Base-by-base conservation (phyloP, 768 basidiomycete species). In the Serendipita sp. region DNA sequence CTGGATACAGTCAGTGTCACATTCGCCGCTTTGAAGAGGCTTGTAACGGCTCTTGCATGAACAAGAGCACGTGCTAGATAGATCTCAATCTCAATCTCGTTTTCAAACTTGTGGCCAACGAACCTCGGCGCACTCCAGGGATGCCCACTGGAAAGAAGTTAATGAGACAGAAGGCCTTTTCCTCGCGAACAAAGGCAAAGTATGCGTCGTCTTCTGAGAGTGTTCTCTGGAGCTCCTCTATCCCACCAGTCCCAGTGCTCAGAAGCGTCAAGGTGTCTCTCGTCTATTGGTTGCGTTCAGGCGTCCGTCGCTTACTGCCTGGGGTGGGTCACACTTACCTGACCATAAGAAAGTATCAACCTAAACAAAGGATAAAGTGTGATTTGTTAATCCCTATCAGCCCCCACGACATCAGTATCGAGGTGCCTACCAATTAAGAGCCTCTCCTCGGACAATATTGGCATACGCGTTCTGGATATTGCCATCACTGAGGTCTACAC, bases 121-220 rank as follows among this genome's bases (percentile, higher is more conserved):
- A 29, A 64, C 63, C 63, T 64, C 50, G 23, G 33, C 63, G 63
- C 48, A 64, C 63, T 11, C 48, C 48, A 15, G 63, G 34, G 23
- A 64, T 52, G 45, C 33, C 34, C 48, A 36, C 33, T 13, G 63
- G 63, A 23, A 64, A 48, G 36, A 53, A 64, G 63, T 52, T 64
- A 16, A 64, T 52, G 8, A 64, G 63, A 37, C 63, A 64, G 23
- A 53, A 27, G 34, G 29, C 36, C 34, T 64, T 45, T 33, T 64
- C 52, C 53, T 64, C 64, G 23, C 64, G 64, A 62, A 37, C 33
- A 37, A 64, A 60, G 5, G 34, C 64, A 45, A 58, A 64, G 53
- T 37, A 64, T 10, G 55, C 64, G 37, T 64, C 64, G 52, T 64
- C 53, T 16, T 64, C 64, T 27, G 50, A 31, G 27, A 64, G 53